Evolutionary conservation across 1,284 basidiomycete species (phyloP), one percentile per base, ranked within the genome.

Genomic region (Boletus austroedulis): DNA sequence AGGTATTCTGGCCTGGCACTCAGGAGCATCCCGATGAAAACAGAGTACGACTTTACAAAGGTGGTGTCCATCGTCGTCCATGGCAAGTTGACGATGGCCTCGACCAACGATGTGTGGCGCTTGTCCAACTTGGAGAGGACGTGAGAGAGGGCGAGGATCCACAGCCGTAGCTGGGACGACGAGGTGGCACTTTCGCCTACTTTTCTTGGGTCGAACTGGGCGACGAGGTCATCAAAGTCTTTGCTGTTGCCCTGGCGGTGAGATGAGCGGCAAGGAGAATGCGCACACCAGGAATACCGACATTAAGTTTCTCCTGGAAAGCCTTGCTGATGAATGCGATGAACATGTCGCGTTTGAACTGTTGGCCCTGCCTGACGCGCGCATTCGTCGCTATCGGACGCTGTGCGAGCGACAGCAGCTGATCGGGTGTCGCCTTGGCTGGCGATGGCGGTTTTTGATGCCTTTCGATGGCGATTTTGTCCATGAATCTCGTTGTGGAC

Each of bases 1-100:
- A 97, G 82, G 78, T 97, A 99, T 74, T 96, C 94, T 60, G 94
- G 91, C 62, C 92, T 80, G n/a, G 96, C 94, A 64, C 90, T 94
- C 63, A 98, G 86, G 40, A 99, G 84, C 77, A 95, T 92, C 46
- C 93, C 92, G 47, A 95, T 85, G 70, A 98, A 98, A 28, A 90
- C 84, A 28, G 87, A 87, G 72, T 94, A 97, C 15, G 87, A 85
- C 73, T 87, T 90, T 53, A 94, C 94, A 65, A 95, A 92, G 23
- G 80, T 77, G 46, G 83, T 84, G 65, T 95, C 92, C 76, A 94
- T 85, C 8, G 88, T 90, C 8, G 91, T 89, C 97, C 97, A 99
- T 8, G 95, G 94, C 65, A 97, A 81, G 58, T 82, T 83, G 57
- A 98, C 80, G 60, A 99, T 87, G 31, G 94, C 93, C 60, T 95